These are phyloP conservation scores for Torulaspora indica DNA, from an alignment of 805 yeast genomes.

Conservation along the genomic window DNA sequence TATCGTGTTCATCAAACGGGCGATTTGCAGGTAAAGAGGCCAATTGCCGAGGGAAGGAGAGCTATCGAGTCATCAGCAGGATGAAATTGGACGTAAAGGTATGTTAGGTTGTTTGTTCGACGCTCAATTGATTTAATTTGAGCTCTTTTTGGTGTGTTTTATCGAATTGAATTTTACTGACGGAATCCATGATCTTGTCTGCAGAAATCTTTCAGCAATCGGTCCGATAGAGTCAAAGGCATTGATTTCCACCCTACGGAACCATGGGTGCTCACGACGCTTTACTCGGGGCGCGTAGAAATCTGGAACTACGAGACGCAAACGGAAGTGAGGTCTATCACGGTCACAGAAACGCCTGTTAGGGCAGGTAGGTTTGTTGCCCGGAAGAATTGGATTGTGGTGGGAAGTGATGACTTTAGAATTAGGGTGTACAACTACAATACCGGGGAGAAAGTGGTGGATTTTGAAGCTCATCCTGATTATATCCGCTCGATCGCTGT, in stretches of 20 bases:
- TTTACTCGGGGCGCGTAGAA: constrained; percentile 77
- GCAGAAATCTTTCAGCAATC: constrained; percentile 77
- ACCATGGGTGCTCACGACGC: constrained; percentile 93
- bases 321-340: constrained; percentile 78
- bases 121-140: background rate
- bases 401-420: constrained; percentile 94
- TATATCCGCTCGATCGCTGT: constrained; percentile 90
- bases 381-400: constrained; percentile 93
- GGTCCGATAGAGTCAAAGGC: constrained; percentile 96
- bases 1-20: constrained; percentile 4
- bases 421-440: constrained; percentile 90
- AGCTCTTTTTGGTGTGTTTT: background rate
- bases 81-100: constrained; percentile 34
- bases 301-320: constrained; percentile 89
- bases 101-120: constrained; percentile 14
- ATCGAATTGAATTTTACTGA: constrained; percentile 4
- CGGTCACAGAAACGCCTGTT: constrained; percentile 93
- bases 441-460: constrained; percentile 90
- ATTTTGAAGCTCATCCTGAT: constrained; percentile 97
- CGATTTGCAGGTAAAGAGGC: background rate
- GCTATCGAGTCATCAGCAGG: constrained; percentile 3
- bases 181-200: background rate
- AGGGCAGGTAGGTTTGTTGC: constrained; percentile 94
- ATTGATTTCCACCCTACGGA: constrained; percentile 97
- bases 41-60: constrained; percentile 4